Evolutionary conservation across 768 basidiomycete genomes (phyloP), one percentile per base, ranked within the genome.

Genomic region (Dioszegia aurantiaca): DNA sequence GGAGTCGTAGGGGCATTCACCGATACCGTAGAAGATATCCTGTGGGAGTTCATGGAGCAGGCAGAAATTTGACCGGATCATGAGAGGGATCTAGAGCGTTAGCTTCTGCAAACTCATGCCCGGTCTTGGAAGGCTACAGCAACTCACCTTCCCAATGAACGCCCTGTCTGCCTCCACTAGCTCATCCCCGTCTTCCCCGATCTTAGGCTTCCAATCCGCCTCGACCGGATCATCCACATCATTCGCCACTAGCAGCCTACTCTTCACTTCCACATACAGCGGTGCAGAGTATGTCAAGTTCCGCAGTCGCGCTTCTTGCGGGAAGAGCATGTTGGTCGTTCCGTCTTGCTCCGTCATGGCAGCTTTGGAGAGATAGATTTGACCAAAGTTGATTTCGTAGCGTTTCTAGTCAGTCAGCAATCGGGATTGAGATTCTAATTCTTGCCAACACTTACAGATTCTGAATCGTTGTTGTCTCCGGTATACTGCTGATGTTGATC

Each of bases 401-500:
- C 95, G 90, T 53, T 53, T 53, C 51, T 53, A 28, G 6, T 30
- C 16, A 28, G 3, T 39, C 37, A 49, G 48, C 28, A 31, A 28
- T 10, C 12, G 21, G 10, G 9, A 26, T 6, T n/a, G n/a, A n/a
- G n/a, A n/a, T n/a, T n/a, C n/a, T n/a, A n/a, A n/a, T n/a, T n/a
- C n/a, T n/a, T n/a, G n/a, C n/a, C n/a, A n/a, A n/a, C n/a, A 70
- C 77, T 60, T 56, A 77, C 76, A 19, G 77, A 77, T 53, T 76
- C 70, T 23, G 51, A 5, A 59, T 79, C 78, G n/a, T 68, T 78
- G 42, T 87, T 84, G 63, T 88, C 87, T 4, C 94, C 94, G 9
- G 92, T 88, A 75, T 95, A 91, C 78, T 99, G 95, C 76, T 90
- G 87, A 51, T 88, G 88, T 78, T 98, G 95, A 79, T 98, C 94